A percentile compares a stretch with the other conserved stretches of the same genome.
Conservation (phyloP, 306 rosid species). For the Malus asiatica region DNA sequence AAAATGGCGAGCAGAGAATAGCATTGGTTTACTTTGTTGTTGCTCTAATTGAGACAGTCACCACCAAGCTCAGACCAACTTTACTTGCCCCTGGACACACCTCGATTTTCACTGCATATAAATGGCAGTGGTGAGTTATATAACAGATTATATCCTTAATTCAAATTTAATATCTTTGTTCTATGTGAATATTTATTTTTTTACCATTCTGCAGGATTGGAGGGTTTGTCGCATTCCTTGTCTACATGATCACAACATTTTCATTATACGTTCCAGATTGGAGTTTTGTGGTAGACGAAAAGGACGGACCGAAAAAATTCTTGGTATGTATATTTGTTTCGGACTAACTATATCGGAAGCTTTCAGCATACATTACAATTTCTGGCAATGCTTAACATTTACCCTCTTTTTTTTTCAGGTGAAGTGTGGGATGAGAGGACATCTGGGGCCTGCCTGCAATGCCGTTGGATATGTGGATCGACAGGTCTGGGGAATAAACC, state of each 20-base stretch:
- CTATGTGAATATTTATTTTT: neutral
- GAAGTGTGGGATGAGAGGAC: conserved; percentile 80
- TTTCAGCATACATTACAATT: neutral
- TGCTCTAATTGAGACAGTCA: conserved; percentile 64
- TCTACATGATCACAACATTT: conserved; percentile 69
- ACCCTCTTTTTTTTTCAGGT: conserved; percentile 36
- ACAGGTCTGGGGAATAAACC: conserved; percentile 83
- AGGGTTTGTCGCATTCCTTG: conserved; percentile 54
- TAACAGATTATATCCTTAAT: neutral
- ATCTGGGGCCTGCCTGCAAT: conserved; percentile 83
- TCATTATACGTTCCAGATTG: conserved; percentile 74
- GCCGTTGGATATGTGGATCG: conserved; percentile 85
- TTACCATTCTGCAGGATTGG: conserved; percentile 48
- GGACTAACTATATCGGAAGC: neutral
- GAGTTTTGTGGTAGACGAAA: conserved; percentile 41
- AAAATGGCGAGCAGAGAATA: conserved; percentile 54
- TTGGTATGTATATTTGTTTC: conserved; percentile 28
- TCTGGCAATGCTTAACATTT: neutral
- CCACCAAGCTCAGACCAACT: conserved; percentile 62
- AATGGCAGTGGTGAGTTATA: conserved; percentile 69
- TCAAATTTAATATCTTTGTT: neutral
- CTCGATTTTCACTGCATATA: conserved; percentile 64
- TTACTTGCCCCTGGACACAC: conserved; percentile 31
- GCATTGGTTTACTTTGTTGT: conserved; percentile 76
- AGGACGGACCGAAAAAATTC: conserved; percentile 20